Evolutionary conservation across 139 green algal genomes (phyloP), one percentile per base, ranked within the genome.

Genomic region (Chlorella sp.): DNA sequence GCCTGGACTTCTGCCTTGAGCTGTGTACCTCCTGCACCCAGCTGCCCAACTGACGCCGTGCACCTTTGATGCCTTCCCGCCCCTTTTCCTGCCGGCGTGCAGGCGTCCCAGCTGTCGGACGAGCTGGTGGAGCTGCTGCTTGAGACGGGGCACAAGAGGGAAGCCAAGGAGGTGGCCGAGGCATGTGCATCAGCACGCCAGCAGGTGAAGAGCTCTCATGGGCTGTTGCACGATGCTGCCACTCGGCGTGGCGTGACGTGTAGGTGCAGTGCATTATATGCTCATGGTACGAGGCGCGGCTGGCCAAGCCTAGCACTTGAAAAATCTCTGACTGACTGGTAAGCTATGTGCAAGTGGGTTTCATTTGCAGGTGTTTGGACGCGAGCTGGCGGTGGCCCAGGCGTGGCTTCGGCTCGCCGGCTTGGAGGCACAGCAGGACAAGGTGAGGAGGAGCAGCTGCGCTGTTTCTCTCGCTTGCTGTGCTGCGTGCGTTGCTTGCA

Each of bases 321-420:
- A 26, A 17, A 26, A 55, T 55, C 17, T 10, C 42, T 55, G 10
- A 55, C 42, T 55, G 10, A 55, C 10, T 55, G 17, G 10, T 55
- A 17, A 17, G 42, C 17, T 17, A 55, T 26, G 42, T 17, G 17
- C 42, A 10, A 26, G 42, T 55, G 17, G 10, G 10, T 55, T 26
- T 26, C 42, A 10, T 17, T 55, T 70, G 31, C 63, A 66, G 72
- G 2, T 66, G 31, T 77, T 77, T 55, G 72, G 72, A 1, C 35
- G 36, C 31, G n/a, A 77, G 72, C 72, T 77, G 4, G 72, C 35
- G 1, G 63, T 71, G 31, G 63, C 62, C n/a, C 72, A 77, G n/a
- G 67, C 72, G 2, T 32, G 61, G 72, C 63, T 77, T 35, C 72
- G 72, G 42, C 31, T 77, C 10, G 62, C 72, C 4, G 55, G 51